Evolutionary conservation across 257 asterid species (phyloP).

Genomic region (Solanum tarapatanum): DNA sequence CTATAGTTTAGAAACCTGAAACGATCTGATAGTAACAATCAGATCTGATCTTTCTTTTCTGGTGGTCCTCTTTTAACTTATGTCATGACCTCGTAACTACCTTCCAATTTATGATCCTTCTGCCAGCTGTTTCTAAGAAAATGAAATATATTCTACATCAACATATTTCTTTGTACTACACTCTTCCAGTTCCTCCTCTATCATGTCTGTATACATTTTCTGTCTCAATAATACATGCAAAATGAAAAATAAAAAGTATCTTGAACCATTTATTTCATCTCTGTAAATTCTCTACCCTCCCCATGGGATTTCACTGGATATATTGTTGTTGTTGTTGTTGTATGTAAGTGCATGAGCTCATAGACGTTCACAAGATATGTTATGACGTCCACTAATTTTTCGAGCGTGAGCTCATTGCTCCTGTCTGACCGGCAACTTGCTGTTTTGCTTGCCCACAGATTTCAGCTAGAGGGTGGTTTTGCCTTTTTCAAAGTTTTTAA

Average conservation of each 20-base stretch:
- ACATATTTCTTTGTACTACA: neutral
- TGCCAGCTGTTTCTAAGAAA: constrained; percentile 23
- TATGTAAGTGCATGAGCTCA: neutral
- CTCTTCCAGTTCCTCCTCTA: neutral
- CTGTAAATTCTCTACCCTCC: neutral
- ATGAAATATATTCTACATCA: neutral
- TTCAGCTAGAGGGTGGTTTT: neutral
- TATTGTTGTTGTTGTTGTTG: neutral
- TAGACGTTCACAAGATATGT: neutral
- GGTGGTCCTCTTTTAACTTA: constrained; percentile 26
- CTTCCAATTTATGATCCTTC: constrained; percentile 18
- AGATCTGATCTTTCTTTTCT: neutral
- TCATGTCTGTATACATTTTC: neutral
- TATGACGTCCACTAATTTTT: neutral
- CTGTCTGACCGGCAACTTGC: neutral
- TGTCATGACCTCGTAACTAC: constrained; percentile 22
- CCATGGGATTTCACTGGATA: neutral
- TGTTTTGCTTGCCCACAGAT: neutral
- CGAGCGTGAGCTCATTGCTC: neutral
- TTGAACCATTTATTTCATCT: neutral
- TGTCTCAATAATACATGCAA: neutral
- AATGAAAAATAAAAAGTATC: neutral
- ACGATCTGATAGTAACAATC: neutral
- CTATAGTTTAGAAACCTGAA: neutral
- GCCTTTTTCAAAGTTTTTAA: neutral